Base-by-base conservation (phyloP, 78 protist genomes). In the Planoprotostelium fungivorum region DNA sequence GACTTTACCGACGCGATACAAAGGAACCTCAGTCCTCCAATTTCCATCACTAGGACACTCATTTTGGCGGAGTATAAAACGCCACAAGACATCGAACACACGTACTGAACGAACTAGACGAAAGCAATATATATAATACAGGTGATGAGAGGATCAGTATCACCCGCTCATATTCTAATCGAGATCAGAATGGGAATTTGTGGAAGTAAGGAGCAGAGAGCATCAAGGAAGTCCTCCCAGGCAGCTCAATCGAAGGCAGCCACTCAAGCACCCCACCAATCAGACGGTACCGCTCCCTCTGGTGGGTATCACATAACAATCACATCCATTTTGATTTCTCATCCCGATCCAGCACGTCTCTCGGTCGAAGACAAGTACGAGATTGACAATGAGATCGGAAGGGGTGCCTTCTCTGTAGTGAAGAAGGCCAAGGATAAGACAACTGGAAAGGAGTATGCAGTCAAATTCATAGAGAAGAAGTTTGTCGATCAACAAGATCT, bases 341-440 rank as follows among this genome's bases (percentile, higher is more conserved):
- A 51, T n/a, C n/a, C 73, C 5, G 73, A 5, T 16, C 31, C 73
- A 51, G 5, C 73, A 25, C 73, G 73, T 51, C 73, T 51, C 73
- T 51, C 73, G 5, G 73, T 51, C 16, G 73, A 51, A 51, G 73
- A 51, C 16, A 51, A 51, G 31, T 51, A 51, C 16, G 73, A 51
- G 73, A 16, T 51, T 51, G 16, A 25, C 31, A 16, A 51, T 51
- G 73, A 51, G 1, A 34, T 37, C 36, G 36, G 28, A 85, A 91
- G 96, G 83, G 96, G 96, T n/a, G 90, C 94, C 63, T 94, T 90
- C 37, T 87, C 91, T 36, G 38, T 89, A 5, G 96, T 94, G 28
- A 87, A 91, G 88, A 89, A 91, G 35, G 94, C 93, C 83, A 91
- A 88, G 84, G 84, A 89, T 89, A 91, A 91, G 86, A 91, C 84